These are phyloP conservation scores for Paraphaeosphaeria sporulosa DNA, from an alignment of 2,329 filamentous ascomycete species.

Conservation along the genomic window DNA sequence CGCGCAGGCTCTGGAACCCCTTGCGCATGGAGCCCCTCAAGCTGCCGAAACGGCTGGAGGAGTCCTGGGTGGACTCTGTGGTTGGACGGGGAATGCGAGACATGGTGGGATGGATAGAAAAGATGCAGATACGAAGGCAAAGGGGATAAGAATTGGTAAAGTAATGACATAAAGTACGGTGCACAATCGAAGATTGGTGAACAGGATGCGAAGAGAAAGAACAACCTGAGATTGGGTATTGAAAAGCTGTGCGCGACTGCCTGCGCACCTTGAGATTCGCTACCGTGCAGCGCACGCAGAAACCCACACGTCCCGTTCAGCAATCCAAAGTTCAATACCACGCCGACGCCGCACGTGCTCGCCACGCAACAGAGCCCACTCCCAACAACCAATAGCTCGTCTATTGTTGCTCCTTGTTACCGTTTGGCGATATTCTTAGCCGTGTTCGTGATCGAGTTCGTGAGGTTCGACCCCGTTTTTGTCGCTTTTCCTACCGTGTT, in stretches of 20 bases:
- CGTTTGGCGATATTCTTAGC: slow-evolving; percentile 4
- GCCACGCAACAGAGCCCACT: not conserved
- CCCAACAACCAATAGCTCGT: not conserved
- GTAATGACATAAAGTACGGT: not conserved
- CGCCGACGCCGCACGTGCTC: no score
- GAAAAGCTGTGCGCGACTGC: not conserved
- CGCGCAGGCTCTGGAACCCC: not conserved
- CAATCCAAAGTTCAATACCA: not conserved
- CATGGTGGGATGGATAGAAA: not conserved
- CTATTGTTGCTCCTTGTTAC: no score
- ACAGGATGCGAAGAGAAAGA: not conserved
- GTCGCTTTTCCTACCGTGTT: not conserved
- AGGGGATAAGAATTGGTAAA: no score
- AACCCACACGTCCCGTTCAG: not conserved
- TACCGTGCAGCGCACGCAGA: not conserved
- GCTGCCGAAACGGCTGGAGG: not conserved
- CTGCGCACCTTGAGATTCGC: not conserved
- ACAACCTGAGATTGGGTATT: not conserved
- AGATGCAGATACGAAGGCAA: not conserved
- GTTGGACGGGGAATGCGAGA: not conserved
- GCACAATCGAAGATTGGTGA: not conserved
- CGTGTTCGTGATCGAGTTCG: not conserved
- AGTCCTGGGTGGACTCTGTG: not conserved
- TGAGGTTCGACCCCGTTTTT: not conserved
- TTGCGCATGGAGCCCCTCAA: not conserved